A percentile compares a stretch with the other conserved stretches of the same genome.
phyloP scores from a whole-genome alignment of 176 grass and related monocot genomes.

The Dendrocalamus sinicus region DNA sequence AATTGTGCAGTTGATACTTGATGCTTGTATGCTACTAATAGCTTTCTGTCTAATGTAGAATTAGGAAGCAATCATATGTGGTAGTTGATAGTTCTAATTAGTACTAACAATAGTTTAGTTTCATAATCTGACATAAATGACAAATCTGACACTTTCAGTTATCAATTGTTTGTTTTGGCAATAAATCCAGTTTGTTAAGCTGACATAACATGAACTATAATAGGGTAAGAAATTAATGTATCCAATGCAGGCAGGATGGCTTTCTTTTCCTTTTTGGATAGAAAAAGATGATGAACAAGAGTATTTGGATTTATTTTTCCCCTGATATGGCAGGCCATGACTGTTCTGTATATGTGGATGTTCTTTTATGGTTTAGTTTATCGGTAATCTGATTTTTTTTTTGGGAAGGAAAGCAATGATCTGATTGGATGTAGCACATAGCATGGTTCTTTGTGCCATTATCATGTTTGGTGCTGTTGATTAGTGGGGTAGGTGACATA shows the following conservation, averaged over 20 bases:
- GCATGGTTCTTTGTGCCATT: conserved; percentile 26
- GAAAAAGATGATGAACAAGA: conserved; percentile 2
- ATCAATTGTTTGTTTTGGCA: conserved; percentile 10
- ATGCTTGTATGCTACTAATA: neutral
- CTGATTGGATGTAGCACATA: neutral
- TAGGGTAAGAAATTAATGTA: conserved; percentile 27
- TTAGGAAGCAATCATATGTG: neutral
- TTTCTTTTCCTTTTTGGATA: conserved; percentile 18
- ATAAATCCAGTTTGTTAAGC: conserved; percentile 30
- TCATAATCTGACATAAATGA: neutral
- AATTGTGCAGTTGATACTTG: neutral
- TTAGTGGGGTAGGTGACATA: conserved; percentile 35
- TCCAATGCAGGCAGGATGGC: neutral
- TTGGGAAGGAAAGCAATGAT: neutral
- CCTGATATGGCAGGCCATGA: neutral
- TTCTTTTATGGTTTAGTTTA: conserved; percentile 4
- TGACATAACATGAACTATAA: conserved; percentile 11
- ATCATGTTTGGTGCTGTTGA: conserved; percentile 46
- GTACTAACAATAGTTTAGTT: conserved; percentile 19
- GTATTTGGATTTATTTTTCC: conserved; percentile 3
- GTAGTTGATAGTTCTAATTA: neutral
- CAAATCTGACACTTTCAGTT: conserved; percentile 6
- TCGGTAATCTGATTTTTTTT: neutral
- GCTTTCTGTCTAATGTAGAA: conserved; percentile 19
- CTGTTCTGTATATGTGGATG: neutral